Conservation (phyloP, 768 basidiomycete genomes). For the Mycena vulgaris region DNA sequence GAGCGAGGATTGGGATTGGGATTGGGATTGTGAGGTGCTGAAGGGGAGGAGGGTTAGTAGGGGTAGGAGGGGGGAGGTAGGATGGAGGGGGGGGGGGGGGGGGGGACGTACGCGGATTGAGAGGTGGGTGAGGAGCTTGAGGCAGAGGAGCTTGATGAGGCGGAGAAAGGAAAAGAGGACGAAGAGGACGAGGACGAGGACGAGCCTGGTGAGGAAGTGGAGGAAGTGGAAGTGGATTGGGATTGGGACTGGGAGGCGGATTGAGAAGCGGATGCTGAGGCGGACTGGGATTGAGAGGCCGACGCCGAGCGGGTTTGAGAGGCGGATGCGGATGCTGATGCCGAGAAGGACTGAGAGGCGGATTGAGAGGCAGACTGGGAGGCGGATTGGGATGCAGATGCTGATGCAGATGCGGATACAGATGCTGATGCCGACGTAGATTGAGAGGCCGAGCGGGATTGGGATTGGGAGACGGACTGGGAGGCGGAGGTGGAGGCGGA, state of each 20-base stretch:
- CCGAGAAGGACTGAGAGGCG: background rate
- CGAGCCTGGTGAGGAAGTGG: background rate
- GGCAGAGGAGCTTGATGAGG: background rate
- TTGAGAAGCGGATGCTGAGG: background rate
- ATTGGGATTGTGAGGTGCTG: too few relatives aligned
- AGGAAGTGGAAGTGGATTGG: background rate
- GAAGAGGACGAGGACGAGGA: too few relatives aligned
- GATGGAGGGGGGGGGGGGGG: background rate
- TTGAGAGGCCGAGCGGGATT: too few relatives aligned
- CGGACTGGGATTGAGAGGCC: background rate
- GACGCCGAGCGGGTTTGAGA: conserved; percentile 1
- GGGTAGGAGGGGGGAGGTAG: too few relatives aligned
- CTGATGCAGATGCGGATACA: background rate
- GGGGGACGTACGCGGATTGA: background rate
- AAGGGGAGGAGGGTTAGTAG: too few relatives aligned
- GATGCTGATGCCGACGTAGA: background rate
- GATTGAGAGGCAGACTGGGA: conserved; percentile 1
- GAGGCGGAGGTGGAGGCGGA: background rate
- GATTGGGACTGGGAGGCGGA: too few relatives aligned
- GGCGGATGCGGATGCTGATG: background rate
- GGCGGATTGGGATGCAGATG: background rate
- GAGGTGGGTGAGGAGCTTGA: background rate
- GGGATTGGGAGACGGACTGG: background rate
- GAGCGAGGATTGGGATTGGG: too few relatives aligned
- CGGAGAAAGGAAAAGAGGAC: too few relatives aligned